phyloP scores from a whole-genome alignment of 192 early-diverging fungal species.

The Lobosporangium transversale region DNA sequence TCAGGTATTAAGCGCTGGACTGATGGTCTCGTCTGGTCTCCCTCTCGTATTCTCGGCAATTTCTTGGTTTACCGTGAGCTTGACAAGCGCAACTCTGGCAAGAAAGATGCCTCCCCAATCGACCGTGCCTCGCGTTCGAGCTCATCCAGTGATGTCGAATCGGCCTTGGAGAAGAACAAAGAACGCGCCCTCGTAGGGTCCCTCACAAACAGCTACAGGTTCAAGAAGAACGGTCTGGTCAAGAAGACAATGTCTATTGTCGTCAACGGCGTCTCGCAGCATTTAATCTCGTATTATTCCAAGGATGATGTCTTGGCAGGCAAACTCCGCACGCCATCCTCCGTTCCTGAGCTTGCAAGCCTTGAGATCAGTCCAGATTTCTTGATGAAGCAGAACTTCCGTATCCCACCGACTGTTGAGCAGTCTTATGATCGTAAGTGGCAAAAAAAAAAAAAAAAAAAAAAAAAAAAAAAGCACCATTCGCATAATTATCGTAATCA shows the following conservation, averaged over 20 bases:
- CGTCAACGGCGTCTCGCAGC: constrained; percentile 70
- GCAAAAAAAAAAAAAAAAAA: too few species aligned
- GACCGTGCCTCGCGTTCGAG: constrained; percentile 48
- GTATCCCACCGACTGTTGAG: constrained; percentile 62
- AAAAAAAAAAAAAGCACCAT: too few species aligned
- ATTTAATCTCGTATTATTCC: constrained; percentile 68
- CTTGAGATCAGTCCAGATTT: constrained; percentile 69
- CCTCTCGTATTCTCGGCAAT: constrained; percentile 83
- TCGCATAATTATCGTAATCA: too few species aligned
- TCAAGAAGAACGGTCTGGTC: constrained; percentile 71
- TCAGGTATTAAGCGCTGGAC: constrained; percentile 91
- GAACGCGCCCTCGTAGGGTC: constrained; percentile 66
- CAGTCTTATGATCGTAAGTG: constrained; percentile 53
- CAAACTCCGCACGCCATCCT: constrained; percentile 62
- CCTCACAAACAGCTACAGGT: constrained; percentile 65
- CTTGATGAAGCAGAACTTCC: constrained; percentile 68
- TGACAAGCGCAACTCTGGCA: constrained; percentile 58
- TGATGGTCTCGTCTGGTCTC: constrained; percentile 84
- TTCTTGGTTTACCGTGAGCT: constrained; percentile 86
- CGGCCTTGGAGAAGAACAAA: constrained; percentile 58
- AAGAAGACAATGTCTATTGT: constrained; percentile 85
- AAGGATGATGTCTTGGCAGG: constrained; percentile 64
- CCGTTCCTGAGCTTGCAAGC: constrained; percentile 61
- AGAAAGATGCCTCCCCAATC: constrained; percentile 63
- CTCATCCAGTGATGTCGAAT: constrained; percentile 47